Base-by-base conservation (phyloP, 768 basidiomycete genomes). In the Chiua virens region DNA sequence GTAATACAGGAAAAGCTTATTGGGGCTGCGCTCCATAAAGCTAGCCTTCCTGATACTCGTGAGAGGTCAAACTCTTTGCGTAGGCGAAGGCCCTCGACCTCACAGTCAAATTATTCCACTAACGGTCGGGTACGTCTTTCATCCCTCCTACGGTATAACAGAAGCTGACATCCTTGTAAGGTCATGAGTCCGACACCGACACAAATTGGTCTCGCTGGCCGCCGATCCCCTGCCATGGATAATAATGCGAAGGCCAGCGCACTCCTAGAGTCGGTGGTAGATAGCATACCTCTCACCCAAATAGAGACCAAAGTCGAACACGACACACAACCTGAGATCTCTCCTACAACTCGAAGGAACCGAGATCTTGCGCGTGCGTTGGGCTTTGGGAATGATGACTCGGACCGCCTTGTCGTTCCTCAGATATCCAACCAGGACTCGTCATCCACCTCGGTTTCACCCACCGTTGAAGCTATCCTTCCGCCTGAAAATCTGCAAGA, bases 1-100 rank as follows among this genome's bases (percentile, higher is more conserved):
- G 75, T 78, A 10, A 87, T 93, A 46, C 90, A 93, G 59, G 83
- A 88, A 42, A 88, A 81, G 67, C 75, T 93, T 38, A 78, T 92
- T n/a, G 72, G 71, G 42, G 83, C 81, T 23, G 84, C 81, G 4
- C 66, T 78, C 38, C 73, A 79, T 25, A 87, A 83, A 63, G 78
- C 78, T 37, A 72, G 73, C 15, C 77, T 74, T 44, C 77, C 80
- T 9, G 85, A 87, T 54, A 65, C 74, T 35, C 81, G 81, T 11
- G 81, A 83, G 58, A 81, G 88, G 41, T 73, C 79, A 0, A 83
- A 81, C 46, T 90, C 89, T n/a, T 72, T 89, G 57, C 77, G 89
- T 49, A 81, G 82, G 55, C 79, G 90, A 44, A 77, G 89, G 35
- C 88, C 87, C 11, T 91, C 89, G 1, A 89, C 86, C 14, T 89